Evolutionary conservation across 1,284 basidiomycete species (phyloP).

Genomic region (Clitocybe nebularis): DNA sequence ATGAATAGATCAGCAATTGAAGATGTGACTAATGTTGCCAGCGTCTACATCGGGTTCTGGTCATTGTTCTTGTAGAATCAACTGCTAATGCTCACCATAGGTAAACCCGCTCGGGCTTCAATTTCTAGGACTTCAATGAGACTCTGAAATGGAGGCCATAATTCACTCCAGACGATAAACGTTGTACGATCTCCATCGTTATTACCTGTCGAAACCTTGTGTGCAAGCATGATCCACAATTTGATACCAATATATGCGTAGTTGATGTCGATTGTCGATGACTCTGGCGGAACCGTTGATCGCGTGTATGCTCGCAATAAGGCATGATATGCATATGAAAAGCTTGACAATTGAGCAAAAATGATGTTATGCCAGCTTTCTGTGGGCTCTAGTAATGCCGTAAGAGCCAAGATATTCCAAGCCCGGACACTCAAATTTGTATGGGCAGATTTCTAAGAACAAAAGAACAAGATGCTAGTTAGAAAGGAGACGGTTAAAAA

Average conservation of each 20-base stretch:
- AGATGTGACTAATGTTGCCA: conserved; percentile 51
- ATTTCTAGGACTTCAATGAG: conserved; percentile 46
- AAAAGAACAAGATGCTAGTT: conserved; percentile 9
- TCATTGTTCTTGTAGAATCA: conserved; percentile 3
- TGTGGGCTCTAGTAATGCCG: conserved; percentile 42
- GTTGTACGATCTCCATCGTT: conserved; percentile 32
- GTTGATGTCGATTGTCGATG: conserved; percentile 55
- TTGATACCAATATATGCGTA: conserved; percentile 65
- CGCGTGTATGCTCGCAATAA: conserved; percentile 39
- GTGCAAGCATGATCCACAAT: conserved; percentile 60
- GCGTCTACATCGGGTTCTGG: conserved; percentile 38
- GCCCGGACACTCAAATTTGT: conserved; percentile 42
- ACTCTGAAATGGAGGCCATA: conserved; percentile 66
- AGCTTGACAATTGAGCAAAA: conserved; percentile 45
- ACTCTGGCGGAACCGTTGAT: conserved; percentile 29
- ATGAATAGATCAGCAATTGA: conserved; percentile 63
- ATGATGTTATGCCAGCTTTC: conserved; percentile 38
- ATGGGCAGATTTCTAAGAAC: conserved; percentile 36
- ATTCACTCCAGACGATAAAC: conserved; percentile 61
- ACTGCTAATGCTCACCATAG: conserved; percentile 36
- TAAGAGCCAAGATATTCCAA: conserved; percentile 61
- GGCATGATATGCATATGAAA: conserved; percentile 43
- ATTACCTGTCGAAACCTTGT: conserved; percentile 29
- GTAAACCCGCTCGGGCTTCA: conserved; percentile 41
- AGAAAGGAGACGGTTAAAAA: conserved; percentile 3